These are phyloP conservation scores for Mortierella sp. DNA, from an alignment of 371 early-diverging fungal species.

Conservation along the genomic window DNA sequence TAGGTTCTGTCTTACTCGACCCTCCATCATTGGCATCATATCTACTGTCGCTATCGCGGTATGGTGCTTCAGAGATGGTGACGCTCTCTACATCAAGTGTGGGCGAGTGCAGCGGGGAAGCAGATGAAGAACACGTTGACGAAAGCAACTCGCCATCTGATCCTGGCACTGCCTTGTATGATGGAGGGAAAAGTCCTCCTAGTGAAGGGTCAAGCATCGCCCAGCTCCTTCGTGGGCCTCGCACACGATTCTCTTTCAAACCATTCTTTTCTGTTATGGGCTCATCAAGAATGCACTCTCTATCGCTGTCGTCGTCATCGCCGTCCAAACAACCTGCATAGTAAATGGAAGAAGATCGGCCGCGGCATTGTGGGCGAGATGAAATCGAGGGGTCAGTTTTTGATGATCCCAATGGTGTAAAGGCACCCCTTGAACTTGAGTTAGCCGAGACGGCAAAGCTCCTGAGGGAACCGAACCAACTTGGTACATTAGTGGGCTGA, in stretches of 20 bases:
- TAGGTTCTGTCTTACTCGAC: not conserved
- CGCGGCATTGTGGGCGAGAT: slow-evolving; percentile 16
- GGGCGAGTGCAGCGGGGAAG: slow-evolving; percentile 26
- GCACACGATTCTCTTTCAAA: slow-evolving; percentile 41
- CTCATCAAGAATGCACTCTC: slow-evolving; percentile 28
- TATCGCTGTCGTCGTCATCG: slow-evolving; percentile 24
- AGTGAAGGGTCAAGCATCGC: slow-evolving; percentile 32
- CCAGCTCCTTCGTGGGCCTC: slow-evolving; percentile 40
- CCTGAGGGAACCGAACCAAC: slow-evolving; percentile 51
- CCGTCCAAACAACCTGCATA: slow-evolving; percentile 22
- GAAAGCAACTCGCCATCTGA: slow-evolving; percentile 23
- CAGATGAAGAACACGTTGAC: slow-evolving; percentile 19
- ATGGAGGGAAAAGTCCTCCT: slow-evolving; percentile 22
- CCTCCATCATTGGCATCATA: not conserved
- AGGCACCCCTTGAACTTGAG: slow-evolving; percentile 43
- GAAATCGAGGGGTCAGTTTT: slow-evolving; percentile 7
- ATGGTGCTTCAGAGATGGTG: slow-evolving; percentile 15
- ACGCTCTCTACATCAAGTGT: slow-evolving; percentile 19
- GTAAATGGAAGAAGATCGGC: slow-evolving; percentile 44
- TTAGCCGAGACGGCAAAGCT: slow-evolving; percentile 41
- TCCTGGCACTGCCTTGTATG: slow-evolving; percentile 28
- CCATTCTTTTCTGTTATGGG: slow-evolving; percentile 39
- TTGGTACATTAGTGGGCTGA: slow-evolving; percentile 15
- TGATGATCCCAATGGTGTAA: slow-evolving; percentile 25
- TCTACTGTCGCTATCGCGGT: slow-evolving; percentile 2